These are phyloP conservation scores for Hanseniaspora lindneri DNA, from an alignment of 805 yeast species.

Conservation along the genomic window DNA sequence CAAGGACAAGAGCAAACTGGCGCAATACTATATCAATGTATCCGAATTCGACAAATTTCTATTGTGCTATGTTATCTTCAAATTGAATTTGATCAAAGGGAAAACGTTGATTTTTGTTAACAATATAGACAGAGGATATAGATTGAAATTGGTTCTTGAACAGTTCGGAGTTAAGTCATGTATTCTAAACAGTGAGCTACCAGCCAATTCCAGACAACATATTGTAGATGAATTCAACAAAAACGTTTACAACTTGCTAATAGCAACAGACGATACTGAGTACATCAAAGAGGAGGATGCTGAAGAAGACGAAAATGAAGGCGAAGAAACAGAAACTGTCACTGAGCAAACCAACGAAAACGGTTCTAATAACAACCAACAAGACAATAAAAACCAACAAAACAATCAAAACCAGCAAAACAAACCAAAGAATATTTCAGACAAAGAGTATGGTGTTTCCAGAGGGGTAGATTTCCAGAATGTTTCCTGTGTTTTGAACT, in stretches of 20 bases:
- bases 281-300: slow-evolving; percentile 42
- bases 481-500: slow-evolving; percentile 91
- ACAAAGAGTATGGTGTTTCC: slow-evolving; percentile 82
- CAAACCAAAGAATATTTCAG: slow-evolving; percentile 32
- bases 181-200: slow-evolving; percentile 83
- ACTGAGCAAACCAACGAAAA: no score
- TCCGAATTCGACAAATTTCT: slow-evolving; percentile 85
- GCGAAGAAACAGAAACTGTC: slow-evolving; percentile 19
- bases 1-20: slow-evolving; percentile 45
- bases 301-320: slow-evolving; percentile 19
- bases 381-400: slow-evolving; percentile 22
- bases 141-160: slow-evolving; percentile 78
- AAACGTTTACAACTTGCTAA: slow-evolving; percentile 70
- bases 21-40: slow-evolving; percentile 78
- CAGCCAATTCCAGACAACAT: slow-evolving; percentile 83
- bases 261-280: slow-evolving; percentile 89
- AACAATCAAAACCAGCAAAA: slow-evolving; percentile 21
- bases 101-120: slow-evolving; percentile 85
- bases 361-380: slow-evolving; percentile 17
- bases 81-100: slow-evolving; percentile 76
- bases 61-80: slow-evolving; percentile 81
- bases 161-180: slow-evolving; percentile 88
- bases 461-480: slow-evolving; percentile 94
- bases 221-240: slow-evolving; percentile 92
- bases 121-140: slow-evolving; percentile 87